phyloP scores from a whole-genome alignment of 495 filamentous ascomycete genomes.

The Tuber aestivum region DNA sequence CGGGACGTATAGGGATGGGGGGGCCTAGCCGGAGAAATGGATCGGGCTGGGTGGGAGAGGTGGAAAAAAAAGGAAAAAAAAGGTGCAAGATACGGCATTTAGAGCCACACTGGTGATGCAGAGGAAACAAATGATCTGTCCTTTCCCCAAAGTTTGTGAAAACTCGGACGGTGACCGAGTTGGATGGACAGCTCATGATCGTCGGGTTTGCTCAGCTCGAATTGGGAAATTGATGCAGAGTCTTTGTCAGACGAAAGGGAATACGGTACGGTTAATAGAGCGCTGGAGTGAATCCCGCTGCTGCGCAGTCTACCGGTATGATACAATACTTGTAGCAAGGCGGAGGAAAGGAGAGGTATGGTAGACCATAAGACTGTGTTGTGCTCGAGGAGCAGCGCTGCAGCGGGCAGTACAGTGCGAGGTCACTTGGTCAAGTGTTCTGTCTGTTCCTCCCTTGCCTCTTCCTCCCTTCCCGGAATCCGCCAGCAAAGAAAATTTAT shows the following conservation, averaged over 20 bases:
- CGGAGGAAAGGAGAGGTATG: background rate
- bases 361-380: background rate
- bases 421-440: background rate
- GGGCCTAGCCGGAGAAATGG: constrained; percentile 6
- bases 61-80: background rate
- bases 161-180: background rate
- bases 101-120: background rate
- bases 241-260: background rate
- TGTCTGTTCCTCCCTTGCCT: background rate
- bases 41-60: background rate
- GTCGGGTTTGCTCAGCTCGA: background rate
- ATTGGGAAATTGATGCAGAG: background rate
- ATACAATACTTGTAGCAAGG: background rate
- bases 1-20: constrained; percentile 8
- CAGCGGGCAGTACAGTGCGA: background rate
- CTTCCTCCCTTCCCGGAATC: background rate
- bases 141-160: background rate
- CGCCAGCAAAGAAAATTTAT: background rate
- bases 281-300: background rate
- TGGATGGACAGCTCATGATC: constrained; percentile 4
- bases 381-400: no score
- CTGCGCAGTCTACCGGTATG: background rate
- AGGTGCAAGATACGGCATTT: background rate
- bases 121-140: constrained; percentile 1
- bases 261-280: background rate